phyloP scores from a whole-genome alignment of 257 asterid genomes.

The Sherardia arvensis region DNA sequence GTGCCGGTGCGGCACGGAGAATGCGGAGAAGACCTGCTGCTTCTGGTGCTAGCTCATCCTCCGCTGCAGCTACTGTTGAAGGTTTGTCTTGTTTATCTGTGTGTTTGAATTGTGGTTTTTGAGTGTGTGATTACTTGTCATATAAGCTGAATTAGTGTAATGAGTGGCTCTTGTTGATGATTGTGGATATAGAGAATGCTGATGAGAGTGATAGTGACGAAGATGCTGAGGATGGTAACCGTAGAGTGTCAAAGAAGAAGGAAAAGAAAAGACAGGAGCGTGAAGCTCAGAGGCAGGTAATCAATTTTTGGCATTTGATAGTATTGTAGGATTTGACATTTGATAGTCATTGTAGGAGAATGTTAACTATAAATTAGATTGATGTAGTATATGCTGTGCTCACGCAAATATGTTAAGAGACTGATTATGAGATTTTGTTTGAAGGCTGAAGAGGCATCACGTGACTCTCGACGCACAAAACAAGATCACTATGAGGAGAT shows the following conservation, averaged over 20 bases:
- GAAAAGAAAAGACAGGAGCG: slow-evolving; percentile 90
- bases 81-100: slow-evolving; percentile 25
- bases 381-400: not conserved
- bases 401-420: slow-evolving; percentile 4
- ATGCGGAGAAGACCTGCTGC: slow-evolving; percentile 74
- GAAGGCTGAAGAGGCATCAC: slow-evolving; percentile 77
- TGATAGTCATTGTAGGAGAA: not conserved
- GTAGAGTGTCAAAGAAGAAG: slow-evolving; percentile 59
- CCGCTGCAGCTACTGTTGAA: slow-evolving; percentile 54
- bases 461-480: slow-evolving; percentile 67
- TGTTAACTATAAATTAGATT: not conserved
- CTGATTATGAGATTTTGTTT: slow-evolving; percentile 22
- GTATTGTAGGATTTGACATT: no score
- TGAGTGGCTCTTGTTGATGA: not conserved
- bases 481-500: slow-evolving; percentile 85
- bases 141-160: not conserved
- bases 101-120: not conserved
- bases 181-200: slow-evolving; percentile 34
- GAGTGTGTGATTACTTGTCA: not conserved
- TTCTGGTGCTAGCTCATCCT: slow-evolving; percentile 62
- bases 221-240: slow-evolving; percentile 52
- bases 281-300: slow-evolving; percentile 90
- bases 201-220: slow-evolving; percentile 90
- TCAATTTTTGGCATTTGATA: not conserved
- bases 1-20: slow-evolving; percentile 59